Base-by-base conservation (phyloP, 345 rosid genomes). In the Citrus australasica region DNA sequence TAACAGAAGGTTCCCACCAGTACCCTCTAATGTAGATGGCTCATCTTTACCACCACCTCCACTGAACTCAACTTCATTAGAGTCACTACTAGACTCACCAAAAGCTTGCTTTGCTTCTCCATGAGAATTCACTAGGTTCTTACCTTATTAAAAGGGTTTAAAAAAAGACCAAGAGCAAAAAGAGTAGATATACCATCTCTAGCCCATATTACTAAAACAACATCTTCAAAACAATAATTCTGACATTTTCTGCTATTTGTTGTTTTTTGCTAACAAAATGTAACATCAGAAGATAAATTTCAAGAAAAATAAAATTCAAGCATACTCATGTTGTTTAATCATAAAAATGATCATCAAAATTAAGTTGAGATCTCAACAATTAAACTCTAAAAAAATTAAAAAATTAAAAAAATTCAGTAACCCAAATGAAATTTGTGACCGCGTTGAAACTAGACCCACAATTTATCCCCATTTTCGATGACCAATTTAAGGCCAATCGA, bases 361-460 rank as follows among this genome's bases (percentile, higher is more conserved):
- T 19, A 61, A 61, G 11, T 46, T 53, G 55, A 78, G 85, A 87
- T 87, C 84, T 75, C 80, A 53, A 28, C 48, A 58, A 67, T 61
- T 25, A 63, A 38, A 71, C 13, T 40, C 69, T 30, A 79, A 62
- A 42, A 42, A 30, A 30, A 30, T 3, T 30, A 3, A 30, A 17
- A 48, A 0, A 62, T 19, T 9, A 28, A 63, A 28, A 71, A 71
- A 48, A 5, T 48, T 48, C 3, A 48, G 5, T 79, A 60, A 93
- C 99, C 98, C 71, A 96, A 80, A 85, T 96, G 98, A 69, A 96
- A 96, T 79, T 84, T 92, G 37, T 96, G 99, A 38, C 94, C 95
- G 40, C 97, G 91, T 84, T 94, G 97, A 84, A 96, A 97, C 86
- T 92, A 91, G 40, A 97, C 97, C 99, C 92, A 92, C 1, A 97